These are phyloP conservation scores for Verbascum thapsus DNA, from an alignment of 257 asterid species.

Conservation along the genomic window DNA sequence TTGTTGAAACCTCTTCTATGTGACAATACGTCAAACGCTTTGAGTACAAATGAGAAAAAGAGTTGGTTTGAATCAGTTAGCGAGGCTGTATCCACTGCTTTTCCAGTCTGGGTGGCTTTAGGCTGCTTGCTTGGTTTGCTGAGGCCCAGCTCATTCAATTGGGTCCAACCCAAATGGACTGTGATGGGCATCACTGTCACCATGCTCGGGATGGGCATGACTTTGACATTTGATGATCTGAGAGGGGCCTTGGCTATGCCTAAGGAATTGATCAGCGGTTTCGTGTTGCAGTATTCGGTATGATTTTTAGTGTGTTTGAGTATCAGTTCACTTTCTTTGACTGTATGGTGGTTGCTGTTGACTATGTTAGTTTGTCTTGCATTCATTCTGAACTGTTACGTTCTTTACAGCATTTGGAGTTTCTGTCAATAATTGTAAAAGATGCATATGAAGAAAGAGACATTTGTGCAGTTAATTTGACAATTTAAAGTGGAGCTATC, in stretches of 20 bases:
- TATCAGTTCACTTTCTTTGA: neutral
- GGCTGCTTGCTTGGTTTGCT: slow-evolving; percentile 78
- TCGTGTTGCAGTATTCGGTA: slow-evolving; percentile 81
- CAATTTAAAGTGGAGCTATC: neutral
- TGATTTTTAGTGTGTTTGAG: neutral
- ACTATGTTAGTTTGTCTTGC: too few relatives aligned
- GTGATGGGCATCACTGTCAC: slow-evolving; percentile 82
- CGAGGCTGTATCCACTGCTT: slow-evolving; percentile 70
- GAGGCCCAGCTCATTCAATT: slow-evolving; percentile 61
- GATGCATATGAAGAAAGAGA: neutral
- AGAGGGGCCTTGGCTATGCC: slow-evolving; percentile 90
- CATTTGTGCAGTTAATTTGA: neutral
- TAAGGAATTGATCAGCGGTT: slow-evolving; percentile 68
- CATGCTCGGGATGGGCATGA: slow-evolving; percentile 98
- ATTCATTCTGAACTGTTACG: too few relatives aligned
- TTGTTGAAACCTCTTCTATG: slow-evolving; percentile 35
- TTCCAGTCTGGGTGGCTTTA: slow-evolving; percentile 85
- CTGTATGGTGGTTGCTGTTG: neutral
- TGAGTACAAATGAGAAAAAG: slow-evolving; percentile 36
- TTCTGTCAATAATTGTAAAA: neutral
- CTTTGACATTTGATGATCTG: slow-evolving; percentile 83
- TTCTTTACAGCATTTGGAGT: neutral
- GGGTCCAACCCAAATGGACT: slow-evolving; percentile 86
- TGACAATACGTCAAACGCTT: slow-evolving; percentile 53
- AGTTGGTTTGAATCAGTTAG: slow-evolving; percentile 60